phyloP scores from a whole-genome alignment of 2,329 filamentous ascomycete species.

The Calonectria fujianensis region DNA sequence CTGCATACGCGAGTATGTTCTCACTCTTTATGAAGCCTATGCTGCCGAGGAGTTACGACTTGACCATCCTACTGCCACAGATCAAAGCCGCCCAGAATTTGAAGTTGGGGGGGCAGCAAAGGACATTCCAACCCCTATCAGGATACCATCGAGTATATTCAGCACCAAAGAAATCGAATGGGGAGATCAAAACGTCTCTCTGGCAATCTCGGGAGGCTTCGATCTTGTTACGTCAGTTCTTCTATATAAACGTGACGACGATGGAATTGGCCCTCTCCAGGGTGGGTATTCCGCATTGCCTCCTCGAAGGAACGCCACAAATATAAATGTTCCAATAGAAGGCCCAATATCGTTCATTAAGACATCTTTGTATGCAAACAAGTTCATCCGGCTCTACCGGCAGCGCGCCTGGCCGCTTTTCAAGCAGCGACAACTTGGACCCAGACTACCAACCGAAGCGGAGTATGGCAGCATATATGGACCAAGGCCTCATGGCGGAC shows the following conservation, averaged over 20 bases:
- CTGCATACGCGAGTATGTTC: background rate
- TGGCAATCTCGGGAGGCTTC: background rate
- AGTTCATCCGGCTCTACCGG: background rate
- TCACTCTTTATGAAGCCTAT: background rate
- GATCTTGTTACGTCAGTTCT: background rate
- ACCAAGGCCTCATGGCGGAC: background rate
- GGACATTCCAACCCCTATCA: background rate
- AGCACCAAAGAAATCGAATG: rapidly evolving
- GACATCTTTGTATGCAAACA: background rate
- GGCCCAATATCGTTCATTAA: background rate
- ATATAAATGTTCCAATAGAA: background rate
- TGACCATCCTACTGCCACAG: background rate
- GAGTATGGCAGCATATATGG: background rate
- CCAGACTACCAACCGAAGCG: background rate
- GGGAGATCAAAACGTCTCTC: background rate
- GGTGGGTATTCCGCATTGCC: rapidly evolving
- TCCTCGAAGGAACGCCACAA: background rate
- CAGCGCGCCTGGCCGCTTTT: background rate
- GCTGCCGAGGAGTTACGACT: background rate
- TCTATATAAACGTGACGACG: background rate
- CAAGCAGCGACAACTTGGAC: background rate
- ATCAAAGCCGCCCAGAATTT: background rate
- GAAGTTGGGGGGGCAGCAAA: background rate
- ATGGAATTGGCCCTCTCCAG: background rate
- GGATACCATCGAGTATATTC: background rate